These are phyloP conservation scores for Moringa oleifera DNA, from an alignment of 345 rosid species.

Conservation along the genomic window DNA sequence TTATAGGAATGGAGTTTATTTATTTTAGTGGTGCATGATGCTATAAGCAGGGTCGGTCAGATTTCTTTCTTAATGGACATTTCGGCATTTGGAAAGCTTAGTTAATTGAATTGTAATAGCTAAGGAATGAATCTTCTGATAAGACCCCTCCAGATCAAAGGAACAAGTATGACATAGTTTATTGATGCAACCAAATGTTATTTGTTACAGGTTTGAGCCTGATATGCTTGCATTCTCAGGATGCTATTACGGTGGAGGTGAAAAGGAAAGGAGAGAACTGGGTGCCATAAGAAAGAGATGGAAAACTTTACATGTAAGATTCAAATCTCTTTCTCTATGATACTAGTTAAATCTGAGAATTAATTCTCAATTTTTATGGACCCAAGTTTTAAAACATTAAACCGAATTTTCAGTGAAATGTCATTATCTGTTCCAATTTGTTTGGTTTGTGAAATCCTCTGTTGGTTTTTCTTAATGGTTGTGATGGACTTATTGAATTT, in stretches of 20 bases:
- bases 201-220: conserved; percentile 83
- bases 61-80: not conserved
- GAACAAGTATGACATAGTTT: conserved; percentile 3
- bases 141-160: not conserved
- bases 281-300: conserved; percentile 90
- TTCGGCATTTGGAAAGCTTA: not conserved
- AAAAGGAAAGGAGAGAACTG: conserved; percentile 70
- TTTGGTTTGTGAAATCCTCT: not conserved
- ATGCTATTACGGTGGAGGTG: conserved; percentile 98
- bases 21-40: not conserved
- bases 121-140: not conserved
- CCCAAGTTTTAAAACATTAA: too few relatives aligned
- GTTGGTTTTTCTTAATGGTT: not conserved
- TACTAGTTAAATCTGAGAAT: too few relatives aligned
- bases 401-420: not conserved
- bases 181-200: conserved; percentile 22
- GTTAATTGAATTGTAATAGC: not conserved
- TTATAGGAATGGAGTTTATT: not conserved
- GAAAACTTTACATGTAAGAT: conserved; percentile 92
- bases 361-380: too few relatives aligned
- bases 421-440: not conserved
- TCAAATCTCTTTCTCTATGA: conserved; percentile 13
- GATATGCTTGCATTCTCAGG: conserved; percentile 99
- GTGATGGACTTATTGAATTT: not conserved
- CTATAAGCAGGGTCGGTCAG: not conserved